A percentile compares a stretch with the other conserved stretches of the same genome.
Conservation (phyloP, 169 alveolate genomes). For the Plasmodium relictum region DNA sequence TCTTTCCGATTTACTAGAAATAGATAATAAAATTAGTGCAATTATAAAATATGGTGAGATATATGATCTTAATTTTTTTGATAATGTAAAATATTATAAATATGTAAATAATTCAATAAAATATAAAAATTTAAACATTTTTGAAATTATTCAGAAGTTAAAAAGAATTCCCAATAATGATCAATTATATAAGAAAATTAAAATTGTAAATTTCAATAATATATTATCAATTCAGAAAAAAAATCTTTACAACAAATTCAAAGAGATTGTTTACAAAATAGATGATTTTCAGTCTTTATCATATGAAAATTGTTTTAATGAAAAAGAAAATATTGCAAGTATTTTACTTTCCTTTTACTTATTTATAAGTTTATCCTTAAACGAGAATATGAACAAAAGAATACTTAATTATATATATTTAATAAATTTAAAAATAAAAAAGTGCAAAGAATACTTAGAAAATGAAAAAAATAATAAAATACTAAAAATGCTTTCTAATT, state of each 20-base stretch:
- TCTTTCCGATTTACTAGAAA: conserved; percentile 2
- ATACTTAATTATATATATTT: conserved; percentile 74
- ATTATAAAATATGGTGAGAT: conserved; percentile 29
- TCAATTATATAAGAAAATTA: not conserved
- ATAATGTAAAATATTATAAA: conserved; percentile 22
- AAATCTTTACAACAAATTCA: not conserved
- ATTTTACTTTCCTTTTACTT: conserved; percentile 31
- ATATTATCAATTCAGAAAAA: conserved; percentile 10
- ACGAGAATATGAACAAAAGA: conserved; percentile 61
- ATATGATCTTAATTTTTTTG: conserved; percentile 7
- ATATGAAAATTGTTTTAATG: conserved; percentile 1
- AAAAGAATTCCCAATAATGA: not conserved
- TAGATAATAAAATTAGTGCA: conserved; percentile 5
- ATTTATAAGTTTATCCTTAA: conserved; percentile 47
- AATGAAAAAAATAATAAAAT: not conserved
- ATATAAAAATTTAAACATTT: conserved; percentile 5
- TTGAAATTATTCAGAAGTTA: conserved; percentile 14
- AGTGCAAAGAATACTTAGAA: conserved; percentile 44
- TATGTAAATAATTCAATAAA: conserved; percentile 6
- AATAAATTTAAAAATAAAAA: conserved; percentile 40
- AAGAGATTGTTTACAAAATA: not conserved
- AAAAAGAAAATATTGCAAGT: conserved; percentile 20
- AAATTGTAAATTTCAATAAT: not conserved
- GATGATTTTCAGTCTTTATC: not conserved
- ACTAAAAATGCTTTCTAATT: not conserved